These are phyloP conservation scores for Akebia trifoliata DNA, from an alignment of 164 flowering plant genomes.

Conservation along the genomic window DNA sequence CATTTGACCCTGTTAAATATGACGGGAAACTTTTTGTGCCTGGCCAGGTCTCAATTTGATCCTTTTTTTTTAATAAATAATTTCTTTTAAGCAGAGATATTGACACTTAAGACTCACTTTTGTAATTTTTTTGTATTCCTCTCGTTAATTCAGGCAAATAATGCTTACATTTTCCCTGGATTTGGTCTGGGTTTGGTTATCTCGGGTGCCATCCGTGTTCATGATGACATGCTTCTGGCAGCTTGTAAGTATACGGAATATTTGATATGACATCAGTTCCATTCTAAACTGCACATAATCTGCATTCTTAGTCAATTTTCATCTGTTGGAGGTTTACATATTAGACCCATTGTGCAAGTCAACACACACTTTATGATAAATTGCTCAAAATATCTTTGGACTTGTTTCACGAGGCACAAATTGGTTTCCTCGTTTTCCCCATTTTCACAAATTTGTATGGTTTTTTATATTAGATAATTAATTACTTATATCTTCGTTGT, in stretches of 20 bases:
- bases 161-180: conserved; percentile 95
- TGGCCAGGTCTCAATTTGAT: conserved; percentile 57
- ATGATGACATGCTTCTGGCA: conserved; percentile 83
- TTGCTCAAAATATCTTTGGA: too few relatives aligned
- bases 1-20: conserved; percentile 77
- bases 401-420: too few relatives aligned
- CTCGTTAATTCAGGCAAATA: conserved; percentile 57
- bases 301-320: too few relatives aligned
- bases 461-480: too few relatives aligned
- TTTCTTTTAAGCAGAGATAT: not conserved
- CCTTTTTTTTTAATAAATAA: not conserved
- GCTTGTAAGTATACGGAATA: conserved; percentile 53
- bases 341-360: too few relatives aligned
- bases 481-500: not conserved
- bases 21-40: conserved; percentile 61
- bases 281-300: not conserved
- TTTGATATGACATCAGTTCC: not conserved
- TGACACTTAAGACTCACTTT: not conserved
- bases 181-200: conserved; percentile 86
- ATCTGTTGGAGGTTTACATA: too few relatives aligned
- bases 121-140: not conserved
- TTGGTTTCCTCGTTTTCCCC: too few relatives aligned
- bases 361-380: too few relatives aligned
- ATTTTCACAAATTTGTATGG: too few relatives aligned
- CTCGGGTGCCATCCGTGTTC: conserved; percentile 88